phyloP scores from a whole-genome alignment of 768 basidiomycete species.

The Phallus indusiatus region DNA sequence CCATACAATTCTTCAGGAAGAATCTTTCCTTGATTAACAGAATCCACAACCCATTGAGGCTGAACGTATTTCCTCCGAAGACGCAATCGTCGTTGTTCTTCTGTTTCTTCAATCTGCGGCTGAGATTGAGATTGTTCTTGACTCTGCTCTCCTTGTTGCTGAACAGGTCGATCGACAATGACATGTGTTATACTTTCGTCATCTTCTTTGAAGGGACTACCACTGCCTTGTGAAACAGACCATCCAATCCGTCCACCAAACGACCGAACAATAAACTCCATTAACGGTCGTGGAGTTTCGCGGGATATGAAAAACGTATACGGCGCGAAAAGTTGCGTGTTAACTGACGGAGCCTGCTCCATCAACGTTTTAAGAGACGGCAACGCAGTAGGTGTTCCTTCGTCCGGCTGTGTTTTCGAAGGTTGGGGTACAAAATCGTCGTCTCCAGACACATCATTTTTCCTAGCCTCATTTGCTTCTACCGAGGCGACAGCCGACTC shows the following conservation, averaged over 20 bases:
- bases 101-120: constrained; percentile 34
- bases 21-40: constrained; percentile 79
- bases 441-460: constrained; percentile 25
- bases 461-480: constrained; percentile 24
- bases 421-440: constrained; percentile 65
- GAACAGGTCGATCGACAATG: constrained; percentile 79
- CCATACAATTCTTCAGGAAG: constrained; percentile 78
- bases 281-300: constrained; percentile 82
- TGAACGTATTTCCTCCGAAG: constrained; percentile 80
- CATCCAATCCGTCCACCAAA: constrained; percentile 92
- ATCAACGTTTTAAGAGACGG: constrained; percentile 63
- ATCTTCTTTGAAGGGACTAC: constrained; percentile 67
- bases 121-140: constrained; percentile 2
- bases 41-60: constrained; percentile 97
- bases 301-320: constrained; percentile 92
- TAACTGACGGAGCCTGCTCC: constrained; percentile 45
- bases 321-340: constrained; percentile 65
- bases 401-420: constrained; percentile 40
- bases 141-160: constrained; percentile 14
- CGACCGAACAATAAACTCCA: constrained; percentile 88
- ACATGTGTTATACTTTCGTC: constrained; percentile 90
- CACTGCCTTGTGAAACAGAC: constrained; percentile 71
- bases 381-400: constrained; percentile 32
- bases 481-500: constrained; percentile 25
- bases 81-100: constrained; percentile 51